Percentiles rank a stretch among this genome's conserved stretches.
phyloP scores from a whole-genome alignment of 139 green algal genomes.

The Penium margaritaceum region DNA sequence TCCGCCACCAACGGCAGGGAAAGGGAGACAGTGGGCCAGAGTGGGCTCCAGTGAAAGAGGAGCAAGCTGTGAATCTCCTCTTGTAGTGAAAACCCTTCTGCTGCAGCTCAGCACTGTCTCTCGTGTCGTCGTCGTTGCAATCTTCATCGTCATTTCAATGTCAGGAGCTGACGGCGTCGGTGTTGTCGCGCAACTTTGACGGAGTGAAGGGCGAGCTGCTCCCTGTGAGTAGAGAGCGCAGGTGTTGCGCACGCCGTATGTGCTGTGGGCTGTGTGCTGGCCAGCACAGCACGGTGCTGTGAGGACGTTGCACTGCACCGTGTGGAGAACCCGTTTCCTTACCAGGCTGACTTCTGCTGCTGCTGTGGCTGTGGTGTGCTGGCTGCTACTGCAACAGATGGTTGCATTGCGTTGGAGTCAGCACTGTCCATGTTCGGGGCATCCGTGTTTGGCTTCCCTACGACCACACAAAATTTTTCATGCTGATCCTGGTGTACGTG shows the following conservation, averaged over 20 bases:
- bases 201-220: not conserved
- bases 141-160: not conserved
- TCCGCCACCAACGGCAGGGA: not conserved
- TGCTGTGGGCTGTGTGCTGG: too few relatives aligned
- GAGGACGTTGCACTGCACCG: not conserved
- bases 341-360: too few relatives aligned
- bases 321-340: not conserved
- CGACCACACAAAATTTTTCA: too few relatives aligned
- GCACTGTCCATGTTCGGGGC: too few relatives aligned
- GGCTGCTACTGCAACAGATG: not conserved
- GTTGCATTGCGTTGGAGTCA: too few relatives aligned
- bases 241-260: too few relatives aligned
- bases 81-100: not conserved
- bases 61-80: too few relatives aligned
- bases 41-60: too few relatives aligned
- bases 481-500: too few relatives aligned
- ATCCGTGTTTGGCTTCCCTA: too few relatives aligned
- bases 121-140: not conserved
- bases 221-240: too few relatives aligned
- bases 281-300: not conserved
- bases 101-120: not conserved
- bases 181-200: not conserved
- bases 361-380: not conserved
- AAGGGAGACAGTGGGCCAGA: too few relatives aligned
- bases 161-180: not conserved